Conservation (phyloP, 1,284 basidiomycete genomes). For the Ustilago loliicola region DNA sequence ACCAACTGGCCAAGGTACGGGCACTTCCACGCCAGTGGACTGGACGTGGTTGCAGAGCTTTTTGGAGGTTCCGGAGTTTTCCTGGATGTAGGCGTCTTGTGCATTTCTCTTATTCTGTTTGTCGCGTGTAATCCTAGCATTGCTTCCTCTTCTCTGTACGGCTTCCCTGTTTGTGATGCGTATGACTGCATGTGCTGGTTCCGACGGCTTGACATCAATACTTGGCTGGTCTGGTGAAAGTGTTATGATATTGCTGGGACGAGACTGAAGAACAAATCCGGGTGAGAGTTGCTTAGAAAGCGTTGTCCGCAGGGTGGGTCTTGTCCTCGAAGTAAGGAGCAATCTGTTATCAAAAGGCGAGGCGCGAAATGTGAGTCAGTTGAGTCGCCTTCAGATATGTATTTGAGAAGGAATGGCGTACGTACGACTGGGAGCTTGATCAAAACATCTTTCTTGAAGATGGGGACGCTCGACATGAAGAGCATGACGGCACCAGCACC, state of each 20-base stretch:
- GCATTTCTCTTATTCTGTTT: neutral
- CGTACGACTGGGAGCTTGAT: conserved; percentile 60
- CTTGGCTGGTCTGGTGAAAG: neutral
- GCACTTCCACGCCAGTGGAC: conserved; percentile 45
- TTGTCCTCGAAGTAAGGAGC: conserved; percentile 58
- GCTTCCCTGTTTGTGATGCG: neutral
- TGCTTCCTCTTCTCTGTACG: neutral
- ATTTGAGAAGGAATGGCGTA: neutral
- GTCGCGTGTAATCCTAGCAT: conserved; percentile 1
- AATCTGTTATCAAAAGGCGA: conserved; percentile 19
- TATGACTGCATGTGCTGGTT: neutral
- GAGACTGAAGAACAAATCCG: conserved; percentile 1
- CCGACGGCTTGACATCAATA: neutral
- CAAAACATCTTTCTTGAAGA: conserved; percentile 65
- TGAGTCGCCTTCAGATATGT: neutral
- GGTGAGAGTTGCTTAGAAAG: conserved; percentile 37
- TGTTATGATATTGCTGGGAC: conserved; percentile 11
- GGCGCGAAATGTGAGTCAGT: neutral
- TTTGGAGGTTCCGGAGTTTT: conserved; percentile 51
- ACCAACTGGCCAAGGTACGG: conserved; percentile 28
- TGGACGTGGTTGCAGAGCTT: conserved; percentile 58
- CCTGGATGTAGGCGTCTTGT: conserved; percentile 33
- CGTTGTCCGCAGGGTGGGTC: conserved; percentile 53
- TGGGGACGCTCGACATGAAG: conserved; percentile 62
- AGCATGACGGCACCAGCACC: conserved; percentile 60